These are phyloP conservation scores for Saccharomycopsis selenospora DNA, from an alignment of 805 yeast genomes.

Conservation along the genomic window DNA sequence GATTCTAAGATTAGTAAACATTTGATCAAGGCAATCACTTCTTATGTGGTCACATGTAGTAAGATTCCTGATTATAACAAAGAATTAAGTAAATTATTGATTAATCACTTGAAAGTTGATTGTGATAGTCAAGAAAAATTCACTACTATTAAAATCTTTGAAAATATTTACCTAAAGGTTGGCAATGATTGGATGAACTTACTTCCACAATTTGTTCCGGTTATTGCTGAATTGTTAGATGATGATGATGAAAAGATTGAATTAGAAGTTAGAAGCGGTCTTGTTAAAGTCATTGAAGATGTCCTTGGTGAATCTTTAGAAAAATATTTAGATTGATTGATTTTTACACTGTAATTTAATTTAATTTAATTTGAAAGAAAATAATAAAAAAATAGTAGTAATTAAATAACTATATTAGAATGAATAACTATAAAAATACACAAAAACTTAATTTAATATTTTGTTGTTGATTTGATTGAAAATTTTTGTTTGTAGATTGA, in stretches of 20 bases:
- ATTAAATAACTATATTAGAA: too few relatives aligned
- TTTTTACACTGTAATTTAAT: too few relatives aligned
- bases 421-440: too few relatives aligned
- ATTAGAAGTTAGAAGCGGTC: conserved; percentile 79
- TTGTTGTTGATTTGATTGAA: too few relatives aligned
- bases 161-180: conserved; percentile 76
- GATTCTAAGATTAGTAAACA: conserved; percentile 74
- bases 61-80: conserved; percentile 71
- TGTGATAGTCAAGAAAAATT: conserved; percentile 52
- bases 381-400: too few relatives aligned
- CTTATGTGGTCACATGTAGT: conserved; percentile 63
- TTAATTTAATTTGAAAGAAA: too few relatives aligned
- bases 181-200: conserved; percentile 92
- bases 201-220: conserved; percentile 91
- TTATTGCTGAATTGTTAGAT: conserved; percentile 89
- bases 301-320: conserved; percentile 94
- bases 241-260: conserved; percentile 95
- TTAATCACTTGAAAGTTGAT: conserved; percentile 60
- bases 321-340: conserved; percentile 55
- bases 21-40: conserved; percentile 70
- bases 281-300: conserved; percentile 84
- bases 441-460: too few relatives aligned
- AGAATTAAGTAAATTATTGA: conserved; percentile 54
- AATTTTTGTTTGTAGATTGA: too few relatives aligned
- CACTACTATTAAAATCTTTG: conserved; percentile 77